Conservation (phyloP, 371 early-diverging fungal species). For the Chytridium lagenaria region DNA sequence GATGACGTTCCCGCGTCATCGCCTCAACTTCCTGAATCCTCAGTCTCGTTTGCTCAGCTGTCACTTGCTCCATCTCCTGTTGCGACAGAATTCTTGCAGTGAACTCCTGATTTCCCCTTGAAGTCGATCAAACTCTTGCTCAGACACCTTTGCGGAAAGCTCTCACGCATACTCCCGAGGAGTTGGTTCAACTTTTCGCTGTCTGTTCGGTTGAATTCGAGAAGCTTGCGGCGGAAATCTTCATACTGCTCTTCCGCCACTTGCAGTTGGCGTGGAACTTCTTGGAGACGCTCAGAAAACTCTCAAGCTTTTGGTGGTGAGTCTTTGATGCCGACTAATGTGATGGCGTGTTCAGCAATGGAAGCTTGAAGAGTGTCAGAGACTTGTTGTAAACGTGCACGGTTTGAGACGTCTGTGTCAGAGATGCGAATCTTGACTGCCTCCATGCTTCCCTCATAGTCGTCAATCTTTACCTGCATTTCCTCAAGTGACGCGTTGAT, state of each 20-base stretch:
- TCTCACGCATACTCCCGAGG: conserved; percentile 23
- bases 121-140: conserved; percentile 29
- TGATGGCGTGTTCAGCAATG: conserved; percentile 24
- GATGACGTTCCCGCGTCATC: conserved; percentile 21
- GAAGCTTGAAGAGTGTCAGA: conserved; percentile 22
- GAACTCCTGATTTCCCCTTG: conserved; percentile 21
- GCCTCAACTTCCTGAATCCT: conserved; percentile 30
- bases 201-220: conserved; percentile 23
- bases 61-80: conserved; percentile 35
- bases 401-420: conserved; percentile 24
- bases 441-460: conserved; percentile 29
- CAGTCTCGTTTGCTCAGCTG: conserved; percentile 30
- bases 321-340: conserved; percentile 19
- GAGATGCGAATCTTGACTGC: conserved; percentile 30
- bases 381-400: conserved; percentile 29
- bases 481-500: conserved; percentile 35
- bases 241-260: conserved; percentile 24
- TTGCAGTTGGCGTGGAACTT: conserved; percentile 24
- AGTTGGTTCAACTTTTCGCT: conserved; percentile 18
- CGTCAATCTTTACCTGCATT: conserved; percentile 31
- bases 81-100: conserved; percentile 28
- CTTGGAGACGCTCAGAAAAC: conserved; percentile 18
- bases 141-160: conserved; percentile 23
- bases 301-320: conserved; percentile 26
- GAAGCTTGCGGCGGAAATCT: conserved; percentile 26